Conservation (phyloP, 441 rosid species). For the Jatropha podagrica region DNA sequence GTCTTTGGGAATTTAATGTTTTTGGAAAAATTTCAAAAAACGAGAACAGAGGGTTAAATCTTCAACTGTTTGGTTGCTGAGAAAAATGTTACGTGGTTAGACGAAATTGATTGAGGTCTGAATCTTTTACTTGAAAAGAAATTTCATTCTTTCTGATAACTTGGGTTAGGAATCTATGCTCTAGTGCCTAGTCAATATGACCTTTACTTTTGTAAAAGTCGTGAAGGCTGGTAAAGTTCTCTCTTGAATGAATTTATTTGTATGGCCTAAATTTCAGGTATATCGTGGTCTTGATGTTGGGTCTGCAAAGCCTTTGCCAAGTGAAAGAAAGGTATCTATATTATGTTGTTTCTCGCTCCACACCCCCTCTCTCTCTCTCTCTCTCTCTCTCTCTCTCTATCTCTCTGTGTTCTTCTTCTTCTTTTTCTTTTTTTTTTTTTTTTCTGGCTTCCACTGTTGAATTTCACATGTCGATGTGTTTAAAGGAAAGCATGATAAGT, state of each 20-base stretch:
- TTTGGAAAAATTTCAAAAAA: not conserved
- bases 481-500: not conserved
- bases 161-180: not conserved
- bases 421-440: not conserved
- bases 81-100: not conserved
- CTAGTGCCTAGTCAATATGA: not conserved
- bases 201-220: not conserved
- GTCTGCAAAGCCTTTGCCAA: constrained; percentile 69
- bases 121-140: not conserved
- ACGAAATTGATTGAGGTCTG: not conserved
- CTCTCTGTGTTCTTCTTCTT: too few species aligned
- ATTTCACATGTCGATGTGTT: not conserved
- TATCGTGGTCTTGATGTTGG: constrained; percentile 88
- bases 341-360: not conserved
- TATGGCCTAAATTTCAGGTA: constrained; percentile 47
- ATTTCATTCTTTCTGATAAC: not conserved
- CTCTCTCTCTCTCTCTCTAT: too few species aligned
- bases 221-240: not conserved
- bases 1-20: not conserved
- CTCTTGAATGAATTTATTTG: not conserved
- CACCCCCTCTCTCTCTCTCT: too few species aligned
- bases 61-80: not conserved
- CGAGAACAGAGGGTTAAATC: not conserved
- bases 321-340: constrained; percentile 51
- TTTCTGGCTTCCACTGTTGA: not conserved